Base-by-base conservation (phyloP, 2,329 filamentous ascomycete species). In the Graphilbum ipis-grandicollis region DNA sequence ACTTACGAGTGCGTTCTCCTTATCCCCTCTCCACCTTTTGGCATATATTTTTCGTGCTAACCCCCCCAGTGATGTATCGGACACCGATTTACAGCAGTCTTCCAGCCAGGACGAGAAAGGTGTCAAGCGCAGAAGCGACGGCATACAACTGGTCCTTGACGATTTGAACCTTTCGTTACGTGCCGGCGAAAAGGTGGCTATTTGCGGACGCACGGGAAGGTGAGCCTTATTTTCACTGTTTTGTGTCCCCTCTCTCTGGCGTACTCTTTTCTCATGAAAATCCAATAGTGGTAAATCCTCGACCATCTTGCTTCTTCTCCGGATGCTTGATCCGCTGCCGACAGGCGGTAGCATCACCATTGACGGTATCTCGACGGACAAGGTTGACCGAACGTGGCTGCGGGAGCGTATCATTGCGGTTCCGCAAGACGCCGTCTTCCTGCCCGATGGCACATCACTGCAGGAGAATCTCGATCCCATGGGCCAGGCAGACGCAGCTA, bases 391-490 rank as follows among this genome's bases (percentile, higher is more conserved):
- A 3, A 21, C 50, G 0, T 47, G 50, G 0, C 52, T 71, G 0
- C 62, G 68, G 8, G 51, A 58, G 30, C 60, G 59, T 1, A 50
- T 72, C 28, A 64, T 68, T 31, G 62, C 64, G 5, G 50, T 72
- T 1, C 64, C 68, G 0, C 68, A 73, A 46, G 68, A 72, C 5
- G 49, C 65, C 1, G 59, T 67, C 3, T 68, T 72, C 47, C 49
- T 71, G 1, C 60, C 59, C 0, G 59, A 41, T 31, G 38, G 41
- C 14, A 39, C 53, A 33, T 56, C 53, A 1, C 53, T 63, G 40
- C 50, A 48, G 21, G 36, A 47, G 7, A 65, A 68, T 38, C 52
- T 67, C 0, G 64, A 67, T 39, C 59, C 62, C 0, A 50, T 51
- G 13, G 39, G 41, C 2, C 34, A 41, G 0, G 44, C 42, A 0